These are phyloP conservation scores for Calonectria multiphialidica DNA, from an alignment of 2,329 filamentous ascomycete genomes.

Conservation along the genomic window DNA sequence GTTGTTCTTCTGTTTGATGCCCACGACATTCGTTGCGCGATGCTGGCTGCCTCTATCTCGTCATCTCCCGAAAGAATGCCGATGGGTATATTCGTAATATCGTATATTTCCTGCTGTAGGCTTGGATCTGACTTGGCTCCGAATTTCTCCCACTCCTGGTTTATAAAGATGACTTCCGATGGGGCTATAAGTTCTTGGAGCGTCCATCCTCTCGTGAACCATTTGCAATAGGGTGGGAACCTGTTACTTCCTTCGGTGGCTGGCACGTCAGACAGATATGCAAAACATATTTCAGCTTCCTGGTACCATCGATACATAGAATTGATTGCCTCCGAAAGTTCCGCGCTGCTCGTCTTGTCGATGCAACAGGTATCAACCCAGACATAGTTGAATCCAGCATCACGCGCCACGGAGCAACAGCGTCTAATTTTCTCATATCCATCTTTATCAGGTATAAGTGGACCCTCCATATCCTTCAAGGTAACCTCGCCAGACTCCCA, in stretches of 20 bases:
- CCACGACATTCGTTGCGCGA: constrained; percentile 1
- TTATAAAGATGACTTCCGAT: not conserved
- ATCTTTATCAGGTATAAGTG: not conserved
- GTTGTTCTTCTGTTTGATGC: not conserved
- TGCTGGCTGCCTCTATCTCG: not conserved
- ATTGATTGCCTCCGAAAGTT: not conserved
- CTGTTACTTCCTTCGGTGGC: not conserved
- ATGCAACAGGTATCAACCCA: not conserved
- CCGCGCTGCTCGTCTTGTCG: not conserved
- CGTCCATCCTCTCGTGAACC: not conserved
- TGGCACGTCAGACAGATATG: not conserved
- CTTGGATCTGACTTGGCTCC: not conserved
- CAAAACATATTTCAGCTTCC: not conserved
- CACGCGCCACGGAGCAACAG: not conserved
- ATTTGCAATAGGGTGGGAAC: not conserved
- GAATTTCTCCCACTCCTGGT: not conserved
- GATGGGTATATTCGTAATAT: not conserved
- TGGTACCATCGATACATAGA: not conserved
- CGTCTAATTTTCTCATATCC: not conserved
- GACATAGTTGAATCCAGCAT: not conserved
- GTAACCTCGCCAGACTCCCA: not conserved
- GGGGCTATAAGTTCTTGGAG: not conserved
- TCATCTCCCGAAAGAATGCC: not conserved
- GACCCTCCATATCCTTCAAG: not conserved
- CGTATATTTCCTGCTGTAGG: not conserved